phyloP scores from a whole-genome alignment of 805 yeast genomes.

The Saccharomycopsis sp. region DNA sequence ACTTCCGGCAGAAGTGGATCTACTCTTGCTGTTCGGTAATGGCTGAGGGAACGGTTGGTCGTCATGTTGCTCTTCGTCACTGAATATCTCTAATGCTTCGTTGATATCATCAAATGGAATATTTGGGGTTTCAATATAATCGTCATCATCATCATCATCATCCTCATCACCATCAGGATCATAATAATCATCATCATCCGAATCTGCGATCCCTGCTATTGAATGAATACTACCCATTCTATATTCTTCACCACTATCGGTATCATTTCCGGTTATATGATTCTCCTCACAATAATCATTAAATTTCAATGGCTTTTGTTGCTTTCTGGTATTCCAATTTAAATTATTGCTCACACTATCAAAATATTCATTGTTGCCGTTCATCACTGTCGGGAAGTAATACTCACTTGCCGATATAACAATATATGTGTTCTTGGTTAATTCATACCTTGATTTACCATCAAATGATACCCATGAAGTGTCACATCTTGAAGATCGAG shows the following conservation, averaged over 20 bases:
- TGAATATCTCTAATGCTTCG: constrained; percentile 18
- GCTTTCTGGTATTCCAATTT: constrained; percentile 90
- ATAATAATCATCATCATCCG: constrained; percentile 1
- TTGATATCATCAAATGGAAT: constrained; percentile 19
- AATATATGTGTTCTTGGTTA: constrained; percentile 77
- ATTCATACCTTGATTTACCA: constrained; percentile 81
- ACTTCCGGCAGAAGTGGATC: constrained; percentile 4
- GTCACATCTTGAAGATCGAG: constrained; percentile 62
- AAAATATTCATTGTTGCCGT: constrained; percentile 68
- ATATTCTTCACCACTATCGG: background rate
- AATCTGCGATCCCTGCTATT: too few relatives aligned
- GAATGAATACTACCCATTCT: background rate
- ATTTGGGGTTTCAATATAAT: constrained; percentile 19
- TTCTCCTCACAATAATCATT: constrained; percentile 7
- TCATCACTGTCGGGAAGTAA: constrained; percentile 89
- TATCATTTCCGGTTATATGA: background rate
- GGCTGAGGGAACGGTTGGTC: background rate
- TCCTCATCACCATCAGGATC: background rate
- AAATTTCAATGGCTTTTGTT: constrained; percentile 54
- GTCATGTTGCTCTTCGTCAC: constrained; percentile 14
- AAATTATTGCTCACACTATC: constrained; percentile 79
- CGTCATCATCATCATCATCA: constrained; percentile 7
- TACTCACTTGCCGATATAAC: constrained; percentile 79
- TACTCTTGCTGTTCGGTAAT: constrained; percentile 1
- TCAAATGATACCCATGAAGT: constrained; percentile 98